phyloP scores from a whole-genome alignment of 2,329 filamentous ascomycete genomes.

The Paracorniculantispora psalliotae region DNA sequence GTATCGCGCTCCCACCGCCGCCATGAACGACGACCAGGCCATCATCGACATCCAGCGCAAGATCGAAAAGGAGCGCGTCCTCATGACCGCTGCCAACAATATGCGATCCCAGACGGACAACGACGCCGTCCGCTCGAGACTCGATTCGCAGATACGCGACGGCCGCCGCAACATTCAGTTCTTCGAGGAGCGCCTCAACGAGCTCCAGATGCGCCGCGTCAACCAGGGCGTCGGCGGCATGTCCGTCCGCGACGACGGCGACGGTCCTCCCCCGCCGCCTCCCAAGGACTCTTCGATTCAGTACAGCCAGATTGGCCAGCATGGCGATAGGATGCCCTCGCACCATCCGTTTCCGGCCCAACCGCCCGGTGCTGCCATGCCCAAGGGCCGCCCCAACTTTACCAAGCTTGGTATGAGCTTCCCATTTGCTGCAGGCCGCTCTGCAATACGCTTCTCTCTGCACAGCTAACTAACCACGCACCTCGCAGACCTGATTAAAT shows the following conservation, averaged over 20 bases:
- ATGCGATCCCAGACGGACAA: constrained; percentile 98
- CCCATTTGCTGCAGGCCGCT: background rate
- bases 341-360: constrained; percentile 69
- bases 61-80: constrained; percentile 94
- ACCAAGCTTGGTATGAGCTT: constrained; percentile 78
- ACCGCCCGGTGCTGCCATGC: constrained; percentile 60
- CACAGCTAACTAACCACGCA: background rate
- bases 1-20: constrained; percentile 36
- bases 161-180: constrained; percentile 91
- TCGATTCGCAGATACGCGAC: constrained; percentile 92
- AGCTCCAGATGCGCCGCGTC: constrained; percentile 78
- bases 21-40: constrained; percentile 60
- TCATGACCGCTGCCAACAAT: constrained; percentile 88
- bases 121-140: constrained; percentile 78
- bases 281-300: constrained; percentile 61
- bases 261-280: constrained; percentile 58
- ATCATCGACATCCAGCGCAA: constrained; percentile 85
- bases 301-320: constrained; percentile 56
- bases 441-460: background rate
- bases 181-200: constrained; percentile 85
- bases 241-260: constrained; percentile 43
- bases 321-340: constrained; percentile 72
- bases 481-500: constrained; percentile 85
- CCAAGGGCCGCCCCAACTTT: constrained; percentile 81
- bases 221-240: constrained; percentile 63